A percentile compares a stretch with the other conserved stretches of the same genome.
These are phyloP conservation scores for Purpureocillium takamizusanense DNA, from an alignment of 2,329 filamentous ascomycete species.

Conservation along the genomic window DNA sequence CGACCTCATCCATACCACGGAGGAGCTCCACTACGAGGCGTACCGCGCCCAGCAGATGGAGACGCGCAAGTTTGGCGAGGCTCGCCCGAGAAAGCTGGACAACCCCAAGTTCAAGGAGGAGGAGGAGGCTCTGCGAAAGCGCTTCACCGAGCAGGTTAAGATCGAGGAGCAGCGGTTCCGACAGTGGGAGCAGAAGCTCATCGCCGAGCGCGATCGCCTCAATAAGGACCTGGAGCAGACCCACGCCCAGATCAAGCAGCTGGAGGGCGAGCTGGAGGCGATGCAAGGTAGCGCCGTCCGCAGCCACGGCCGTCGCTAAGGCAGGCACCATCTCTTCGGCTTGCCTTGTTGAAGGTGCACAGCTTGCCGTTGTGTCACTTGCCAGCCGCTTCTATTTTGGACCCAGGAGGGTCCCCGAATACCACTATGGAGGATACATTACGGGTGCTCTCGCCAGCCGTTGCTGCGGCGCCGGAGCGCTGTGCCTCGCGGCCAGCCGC, in stretches of 20 bases:
- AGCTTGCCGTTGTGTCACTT: conserved; percentile 16
- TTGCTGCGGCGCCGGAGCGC: conserved; percentile 5
- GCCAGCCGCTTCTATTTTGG: conserved; percentile 18
- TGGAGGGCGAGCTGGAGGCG: conserved; percentile 85
- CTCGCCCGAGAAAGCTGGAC: conserved; percentile 92
- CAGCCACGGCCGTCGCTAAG: conserved; percentile 85
- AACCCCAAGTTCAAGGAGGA: conserved; percentile 99
- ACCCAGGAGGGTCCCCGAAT: conserved; percentile 24
- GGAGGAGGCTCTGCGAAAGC: conserved; percentile 94
- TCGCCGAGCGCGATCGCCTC: conserved; percentile 93
- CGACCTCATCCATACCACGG: conserved; percentile 98
- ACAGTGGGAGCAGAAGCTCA: conserved; percentile 99
- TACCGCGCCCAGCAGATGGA: conserved; percentile 99
- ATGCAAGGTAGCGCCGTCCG: conserved; percentile 87
- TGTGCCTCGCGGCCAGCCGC: not conserved
- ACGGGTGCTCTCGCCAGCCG: conserved; percentile 20
- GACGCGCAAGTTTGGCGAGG: conserved; percentile 98
- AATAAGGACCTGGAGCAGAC: conserved; percentile 99
- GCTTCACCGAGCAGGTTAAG: conserved; percentile 99
- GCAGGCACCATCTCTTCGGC: conserved; percentile 4
- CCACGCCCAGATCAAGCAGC: conserved; percentile 85
- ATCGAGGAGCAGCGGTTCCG: conserved; percentile 98
- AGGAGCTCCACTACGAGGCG: conserved; percentile 98
- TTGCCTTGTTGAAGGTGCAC: conserved; percentile 18
- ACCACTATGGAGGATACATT: conserved; percentile 16